Percentiles rank a stretch among this genome's conserved stretches.
Conservation (phyloP, 2,329 filamentous ascomycete species). For the Cladosporium cucumerinum region DNA sequence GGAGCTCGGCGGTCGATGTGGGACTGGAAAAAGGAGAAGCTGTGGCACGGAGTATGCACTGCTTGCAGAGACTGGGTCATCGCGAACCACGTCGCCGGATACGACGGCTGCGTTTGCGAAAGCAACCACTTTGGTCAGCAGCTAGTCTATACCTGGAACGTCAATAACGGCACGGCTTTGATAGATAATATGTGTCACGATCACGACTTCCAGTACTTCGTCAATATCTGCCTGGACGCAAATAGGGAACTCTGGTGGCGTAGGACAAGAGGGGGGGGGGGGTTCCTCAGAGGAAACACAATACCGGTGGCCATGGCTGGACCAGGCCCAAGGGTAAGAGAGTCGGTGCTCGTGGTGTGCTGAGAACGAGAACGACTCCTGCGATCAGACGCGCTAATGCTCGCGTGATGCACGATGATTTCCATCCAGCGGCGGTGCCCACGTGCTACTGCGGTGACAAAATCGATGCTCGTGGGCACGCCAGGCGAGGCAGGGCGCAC, state of each 20-base stretch:
- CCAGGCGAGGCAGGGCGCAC: neutral
- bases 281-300: neutral
- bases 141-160: neutral
- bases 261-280: neutral
- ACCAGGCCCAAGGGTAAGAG: neutral
- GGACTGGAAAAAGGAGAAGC: neutral
- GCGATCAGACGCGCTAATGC: neutral
- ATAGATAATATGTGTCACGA: neutral
- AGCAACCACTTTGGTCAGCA: neutral
- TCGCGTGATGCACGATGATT: neutral
- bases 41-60: neutral
- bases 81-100: neutral
- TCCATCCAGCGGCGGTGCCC: neutral
- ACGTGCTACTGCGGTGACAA: neutral
- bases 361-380: neutral
- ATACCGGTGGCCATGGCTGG: neutral
- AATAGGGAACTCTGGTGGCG: neutral
- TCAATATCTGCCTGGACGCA: neutral
- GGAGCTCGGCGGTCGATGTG: neutral
- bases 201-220: neutral
- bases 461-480: neutral
- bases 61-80: neutral
- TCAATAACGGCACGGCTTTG: neutral
- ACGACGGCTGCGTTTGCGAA: neutral
- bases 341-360: neutral